Evolutionary conservation across 108 stramenopile genomes (phyloP).

Genomic region (Skeletonema menzelii): DNA sequence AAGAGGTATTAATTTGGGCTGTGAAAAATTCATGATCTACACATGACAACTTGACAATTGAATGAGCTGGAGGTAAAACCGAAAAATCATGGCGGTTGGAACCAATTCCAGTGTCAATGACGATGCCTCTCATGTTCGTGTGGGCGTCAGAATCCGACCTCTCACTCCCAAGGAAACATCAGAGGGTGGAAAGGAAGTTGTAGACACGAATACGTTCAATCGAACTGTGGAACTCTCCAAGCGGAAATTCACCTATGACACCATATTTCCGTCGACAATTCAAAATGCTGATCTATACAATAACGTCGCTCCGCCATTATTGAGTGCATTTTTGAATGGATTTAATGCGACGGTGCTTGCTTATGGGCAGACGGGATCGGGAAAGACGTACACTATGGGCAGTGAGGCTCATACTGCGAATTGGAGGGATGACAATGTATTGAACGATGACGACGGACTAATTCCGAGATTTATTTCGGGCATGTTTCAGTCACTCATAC

Average conservation of each 20-base stretch:
- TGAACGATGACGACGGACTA: conserved; percentile 67
- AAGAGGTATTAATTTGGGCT: neutral
- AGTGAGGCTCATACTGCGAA: conserved; percentile 67
- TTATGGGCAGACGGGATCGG: conserved; percentile 65
- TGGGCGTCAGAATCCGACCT: conserved; percentile 81
- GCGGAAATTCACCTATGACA: conserved; percentile 74
- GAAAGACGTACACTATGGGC: conserved; percentile 85
- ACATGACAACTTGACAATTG: neutral
- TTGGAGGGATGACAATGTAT: neutral
- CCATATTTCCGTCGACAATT: conserved; percentile 58
- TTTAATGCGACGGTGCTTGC: conserved; percentile 87
- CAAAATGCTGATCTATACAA: conserved; percentile 68
- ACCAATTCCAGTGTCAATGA: neutral
- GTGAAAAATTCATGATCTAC: no score
- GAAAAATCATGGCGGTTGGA: neutral
- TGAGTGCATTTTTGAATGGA: conserved; percentile 83
- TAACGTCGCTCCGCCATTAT: conserved; percentile 63
- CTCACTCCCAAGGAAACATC: conserved; percentile 66
- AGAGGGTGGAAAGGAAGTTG: conserved; percentile 67
- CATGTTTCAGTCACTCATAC: conserved; percentile 64
- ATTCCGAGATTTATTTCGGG: conserved; percentile 91
- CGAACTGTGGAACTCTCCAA: conserved; percentile 62
- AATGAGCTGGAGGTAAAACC: neutral
- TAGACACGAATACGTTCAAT: conserved; percentile 46
- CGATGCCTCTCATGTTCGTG: conserved; percentile 60